Evolutionary conservation across 805 yeast species (phyloP), one percentile per base, ranked within the genome.

Genomic region (Jamesozyma hellenica): DNA sequence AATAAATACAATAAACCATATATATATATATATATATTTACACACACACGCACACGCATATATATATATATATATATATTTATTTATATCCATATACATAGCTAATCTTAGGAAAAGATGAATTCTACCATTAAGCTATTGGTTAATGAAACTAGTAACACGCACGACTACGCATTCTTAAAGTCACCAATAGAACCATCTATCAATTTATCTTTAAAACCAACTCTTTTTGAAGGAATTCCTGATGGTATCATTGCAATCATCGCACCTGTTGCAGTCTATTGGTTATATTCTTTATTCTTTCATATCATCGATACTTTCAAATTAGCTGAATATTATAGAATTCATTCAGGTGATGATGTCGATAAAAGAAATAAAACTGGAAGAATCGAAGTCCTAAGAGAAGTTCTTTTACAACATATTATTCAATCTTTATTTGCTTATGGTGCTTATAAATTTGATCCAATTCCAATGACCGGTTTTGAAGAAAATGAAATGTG

Each of bases 341-440:
- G 97, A 49, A 86, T 92, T 38, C 98, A 92, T 60, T 88, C 97
- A 16, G 78, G 88, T 29, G 94, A 82, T 50, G 97, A 90, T 58
- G 85, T 86, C 41, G 52, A 68, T 26, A 57, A 72, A 37, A 74
- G 92, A 48, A 92, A 92, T 60, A 83, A 76, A 55, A 96, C 85
- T 6, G 55, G 83, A 0, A 62, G 77, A 40, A 38, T 52, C 4
- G 82, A 81, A 34, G 97, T 92, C 10, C 52, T 92, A 14, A 66
- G 74, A 44, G 96, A 88, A 48, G 98, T 92, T 34, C 51, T 85
- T 6, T 49, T 82, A 26, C 97, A 92, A 66, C 98, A 92, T 58
- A 43, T 79, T 12, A 71, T 90, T 41, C 98, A 92, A 65, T 72
- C 92, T 3, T 46, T 74, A 3, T 79, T 78, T 5, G 98, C 96